Percentiles rank a stretch among this genome's conserved stretches.
phyloP scores from a whole-genome alignment of 768 basidiomycete genomes.

The Hirschioporus abietinus region DNA sequence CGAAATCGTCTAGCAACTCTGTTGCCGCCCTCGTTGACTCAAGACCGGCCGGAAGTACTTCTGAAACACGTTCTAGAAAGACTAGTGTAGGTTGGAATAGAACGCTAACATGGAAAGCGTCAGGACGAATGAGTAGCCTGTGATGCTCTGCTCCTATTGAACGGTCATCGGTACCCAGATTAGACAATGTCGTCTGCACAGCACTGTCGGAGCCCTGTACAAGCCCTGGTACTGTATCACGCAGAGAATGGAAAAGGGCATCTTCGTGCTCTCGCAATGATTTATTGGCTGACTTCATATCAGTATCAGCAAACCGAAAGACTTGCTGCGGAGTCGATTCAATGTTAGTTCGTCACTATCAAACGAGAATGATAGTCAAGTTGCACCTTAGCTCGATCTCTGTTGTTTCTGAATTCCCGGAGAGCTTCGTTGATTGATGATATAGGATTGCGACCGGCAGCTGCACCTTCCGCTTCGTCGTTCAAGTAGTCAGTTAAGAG shows the following conservation, averaged over 20 bases:
- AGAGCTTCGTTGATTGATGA: slow-evolving; percentile 92
- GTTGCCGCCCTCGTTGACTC: slow-evolving; percentile 64
- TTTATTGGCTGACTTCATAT: slow-evolving; percentile 64
- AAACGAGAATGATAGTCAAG: neutral
- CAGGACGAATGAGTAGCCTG: slow-evolving; percentile 77
- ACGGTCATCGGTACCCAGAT: slow-evolving; percentile 67
- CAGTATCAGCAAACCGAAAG: slow-evolving; percentile 91
- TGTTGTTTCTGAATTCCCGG: slow-evolving; percentile 69
- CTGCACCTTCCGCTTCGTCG: slow-evolving; percentile 81
- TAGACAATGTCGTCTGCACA: slow-evolving; percentile 56
- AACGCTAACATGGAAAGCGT: slow-evolving; percentile 91
- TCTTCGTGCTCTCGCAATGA: slow-evolving; percentile 76
- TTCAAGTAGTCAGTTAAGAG: slow-evolving; percentile 85
- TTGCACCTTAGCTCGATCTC: slow-evolving; percentile 76
- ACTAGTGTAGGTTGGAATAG: slow-evolving; percentile 92
- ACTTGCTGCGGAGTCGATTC: slow-evolving; percentile 46
- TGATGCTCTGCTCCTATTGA: slow-evolving; percentile 77
- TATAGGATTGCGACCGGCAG: slow-evolving; percentile 80
- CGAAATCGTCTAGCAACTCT: slow-evolving; percentile 84
- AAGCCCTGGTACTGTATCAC: slow-evolving; percentile 91
- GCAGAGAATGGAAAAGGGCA: slow-evolving; percentile 73
- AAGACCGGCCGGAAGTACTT: slow-evolving; percentile 65
- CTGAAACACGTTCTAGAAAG: slow-evolving; percentile 71
- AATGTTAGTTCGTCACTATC: neutral
- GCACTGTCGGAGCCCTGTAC: slow-evolving; percentile 67